Conservation (phyloP, 1,139 yeast species). For the Tardiomyces depauwii region DNA sequence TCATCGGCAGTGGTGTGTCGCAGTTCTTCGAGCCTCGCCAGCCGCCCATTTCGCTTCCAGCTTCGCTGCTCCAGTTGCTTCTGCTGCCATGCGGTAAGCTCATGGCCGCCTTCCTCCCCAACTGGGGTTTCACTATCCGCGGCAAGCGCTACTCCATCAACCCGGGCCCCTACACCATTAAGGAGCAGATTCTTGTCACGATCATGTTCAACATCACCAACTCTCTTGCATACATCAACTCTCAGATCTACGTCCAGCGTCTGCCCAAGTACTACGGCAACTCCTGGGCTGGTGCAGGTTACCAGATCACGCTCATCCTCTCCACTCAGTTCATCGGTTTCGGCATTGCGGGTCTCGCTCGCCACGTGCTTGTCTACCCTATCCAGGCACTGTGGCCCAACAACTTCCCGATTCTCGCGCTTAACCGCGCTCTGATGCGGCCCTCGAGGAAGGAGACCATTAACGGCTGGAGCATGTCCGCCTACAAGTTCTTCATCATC, state of each 20-base stretch:
- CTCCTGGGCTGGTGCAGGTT: constrained; percentile 38
- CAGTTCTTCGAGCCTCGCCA: constrained; percentile 45
- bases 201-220: constrained; percentile 28
- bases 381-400: constrained; percentile 48
- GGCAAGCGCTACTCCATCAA: constrained; percentile 34
- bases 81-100: constrained; percentile 42
- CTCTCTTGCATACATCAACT: constrained; percentile 14
- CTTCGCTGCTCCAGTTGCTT: constrained; percentile 43
- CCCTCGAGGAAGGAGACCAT: constrained; percentile 33
- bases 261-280: constrained; percentile 30
- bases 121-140: constrained; percentile 33
- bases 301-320: constrained; percentile 38
- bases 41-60: constrained; percentile 35
- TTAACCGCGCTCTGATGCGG: constrained; percentile 40
- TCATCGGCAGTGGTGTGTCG: constrained; percentile 45
- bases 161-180: constrained; percentile 55
- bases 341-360: constrained; percentile 51
- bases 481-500: constrained; percentile 36
- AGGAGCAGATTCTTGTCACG: constrained; percentile 59
- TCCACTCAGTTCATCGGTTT: constrained; percentile 51
- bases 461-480: constrained; percentile 42
- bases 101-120: constrained; percentile 30
- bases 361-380: constrained; percentile 49
- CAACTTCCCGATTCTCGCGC: constrained; percentile 41
- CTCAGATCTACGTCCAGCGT: constrained; percentile 28